Percentiles rank a stretch among this genome's conserved stretches.
These are phyloP conservation scores for Globisporangium alternatum DNA, from an alignment of 352 stramenopile genomes.

Conservation along the genomic window DNA sequence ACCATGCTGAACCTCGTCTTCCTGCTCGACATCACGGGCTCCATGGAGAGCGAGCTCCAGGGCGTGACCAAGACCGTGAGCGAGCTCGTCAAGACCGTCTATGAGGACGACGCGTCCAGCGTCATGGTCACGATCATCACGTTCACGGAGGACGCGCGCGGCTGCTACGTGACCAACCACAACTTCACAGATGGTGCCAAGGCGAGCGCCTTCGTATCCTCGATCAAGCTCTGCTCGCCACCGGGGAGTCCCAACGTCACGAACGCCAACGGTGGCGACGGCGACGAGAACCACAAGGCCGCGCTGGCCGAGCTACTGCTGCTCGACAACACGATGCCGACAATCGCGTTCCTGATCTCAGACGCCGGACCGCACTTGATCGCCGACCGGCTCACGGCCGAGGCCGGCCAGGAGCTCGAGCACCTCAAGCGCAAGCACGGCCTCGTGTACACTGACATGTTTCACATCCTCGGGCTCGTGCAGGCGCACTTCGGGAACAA, in stretches of 20 bases:
- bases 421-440: constrained; percentile 44
- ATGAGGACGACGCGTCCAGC: constrained; percentile 38
- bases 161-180: constrained; percentile 61
- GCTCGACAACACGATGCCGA: constrained; percentile 51
- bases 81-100: constrained; percentile 47
- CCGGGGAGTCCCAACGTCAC: constrained; percentile 21
- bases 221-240: constrained; percentile 22
- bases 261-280: constrained; percentile 45
- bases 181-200: constrained; percentile 54
- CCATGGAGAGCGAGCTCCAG: constrained; percentile 53
- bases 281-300: constrained; percentile 71
- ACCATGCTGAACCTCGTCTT: constrained; percentile 69
- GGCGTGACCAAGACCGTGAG: constrained; percentile 57
- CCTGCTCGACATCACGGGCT: constrained; percentile 74
- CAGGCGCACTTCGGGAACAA: constrained; percentile 48
- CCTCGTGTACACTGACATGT: constrained; percentile 52
- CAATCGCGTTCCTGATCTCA: constrained; percentile 69
- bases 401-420: constrained; percentile 33
- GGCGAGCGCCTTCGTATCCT: constrained; percentile 34
- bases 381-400: constrained; percentile 18
- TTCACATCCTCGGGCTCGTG: constrained; percentile 45
- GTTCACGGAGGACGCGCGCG: constrained; percentile 49
- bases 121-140: constrained; percentile 75
- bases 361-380: constrained; percentile 54
- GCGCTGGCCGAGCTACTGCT: constrained; percentile 49